Percentiles rank a stretch among this genome's conserved stretches.
These are phyloP conservation scores for Euphorbia corollata DNA, from an alignment of 441 rosid species.

Conservation along the genomic window DNA sequence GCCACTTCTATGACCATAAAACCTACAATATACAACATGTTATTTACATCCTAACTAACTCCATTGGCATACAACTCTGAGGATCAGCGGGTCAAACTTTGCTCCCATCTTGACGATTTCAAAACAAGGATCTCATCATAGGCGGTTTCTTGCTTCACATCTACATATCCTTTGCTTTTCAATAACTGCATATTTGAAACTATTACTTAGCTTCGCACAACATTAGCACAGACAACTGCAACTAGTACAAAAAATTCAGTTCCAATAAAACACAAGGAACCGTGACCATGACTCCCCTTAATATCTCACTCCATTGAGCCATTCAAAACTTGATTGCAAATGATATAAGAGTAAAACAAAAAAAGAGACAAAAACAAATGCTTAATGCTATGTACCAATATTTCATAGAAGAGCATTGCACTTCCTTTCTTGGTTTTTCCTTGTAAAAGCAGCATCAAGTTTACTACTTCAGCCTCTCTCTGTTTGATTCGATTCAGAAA, in stretches of 20 bases:
- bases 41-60: neutral
- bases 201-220: neutral
- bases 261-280: no score
- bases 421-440: conserved; percentile 56
- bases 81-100: neutral
- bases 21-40: neutral
- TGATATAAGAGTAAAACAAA: neutral
- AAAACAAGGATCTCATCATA: conserved; percentile 47
- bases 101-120: conserved; percentile 31
- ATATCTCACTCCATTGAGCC: neutral
- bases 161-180: conserved; percentile 48
- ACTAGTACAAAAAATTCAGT: neutral
- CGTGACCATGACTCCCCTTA: neutral
- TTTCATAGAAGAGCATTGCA: conserved; percentile 76
- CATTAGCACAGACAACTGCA: neutral
- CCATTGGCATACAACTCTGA: neutral
- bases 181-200: conserved; percentile 45
- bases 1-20: neutral
- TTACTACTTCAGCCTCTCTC: conserved; percentile 45
- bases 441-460: conserved; percentile 38
- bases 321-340: neutral
- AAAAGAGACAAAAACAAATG: neutral
- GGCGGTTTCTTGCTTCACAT: conserved; percentile 52
- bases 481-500: conserved; percentile 33
- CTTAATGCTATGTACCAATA: conserved; percentile 39